Evolutionary conservation across 2,329 filamentous ascomycete species (phyloP).

Genomic region (Calycina marina): DNA sequence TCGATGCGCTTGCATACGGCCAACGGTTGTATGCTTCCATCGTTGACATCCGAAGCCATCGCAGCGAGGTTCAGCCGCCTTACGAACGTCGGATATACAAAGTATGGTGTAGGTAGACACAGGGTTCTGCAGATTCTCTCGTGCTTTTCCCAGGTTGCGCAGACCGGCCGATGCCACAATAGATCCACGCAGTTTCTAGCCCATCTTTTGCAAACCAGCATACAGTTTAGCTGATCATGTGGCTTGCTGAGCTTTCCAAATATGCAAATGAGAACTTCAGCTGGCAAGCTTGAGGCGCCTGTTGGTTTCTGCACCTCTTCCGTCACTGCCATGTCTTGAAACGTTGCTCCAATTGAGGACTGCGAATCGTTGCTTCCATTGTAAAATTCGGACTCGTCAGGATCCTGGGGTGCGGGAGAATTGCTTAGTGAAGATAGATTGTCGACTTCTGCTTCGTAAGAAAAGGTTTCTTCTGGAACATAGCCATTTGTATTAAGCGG

Average conservation of each 20-base stretch:
- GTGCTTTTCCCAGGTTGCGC: slow-evolving; percentile 74
- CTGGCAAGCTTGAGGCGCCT: slow-evolving; percentile 73
- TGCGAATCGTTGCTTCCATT: slow-evolving; percentile 80
- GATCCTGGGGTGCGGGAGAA: slow-evolving; percentile 61
- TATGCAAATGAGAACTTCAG: slow-evolving; percentile 86
- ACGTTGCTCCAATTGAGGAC: slow-evolving; percentile 63
- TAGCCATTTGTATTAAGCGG: slow-evolving; percentile 11
- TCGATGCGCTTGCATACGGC: slow-evolving; percentile 80
- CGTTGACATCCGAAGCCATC: slow-evolving; percentile 61
- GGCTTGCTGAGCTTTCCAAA: slow-evolving; percentile 71
- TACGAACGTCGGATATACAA: slow-evolving; percentile 79
- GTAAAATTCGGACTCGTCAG: slow-evolving; percentile 91
- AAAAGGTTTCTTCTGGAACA: slow-evolving; percentile 12
- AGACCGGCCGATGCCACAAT: slow-evolving; percentile 87
- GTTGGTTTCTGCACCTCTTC: slow-evolving; percentile 53
- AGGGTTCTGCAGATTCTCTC: slow-evolving; percentile 69
- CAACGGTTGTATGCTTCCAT: slow-evolving; percentile 76
- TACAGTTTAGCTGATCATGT: slow-evolving; percentile 68
- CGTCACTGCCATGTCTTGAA: slow-evolving; percentile 24
- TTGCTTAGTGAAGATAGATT: slow-evolving; percentile 42
- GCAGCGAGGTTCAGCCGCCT: slow-evolving; percentile 82
- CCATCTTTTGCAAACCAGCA: slow-evolving; percentile 93
- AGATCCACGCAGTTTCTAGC: slow-evolving; percentile 82
- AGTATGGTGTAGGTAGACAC: slow-evolving; percentile 58
- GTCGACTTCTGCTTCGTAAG: slow-evolving; percentile 19